Conservation (phyloP, 2,329 filamentous ascomycete genomes). For the Scopulariopsis brevicaulis region DNA sequence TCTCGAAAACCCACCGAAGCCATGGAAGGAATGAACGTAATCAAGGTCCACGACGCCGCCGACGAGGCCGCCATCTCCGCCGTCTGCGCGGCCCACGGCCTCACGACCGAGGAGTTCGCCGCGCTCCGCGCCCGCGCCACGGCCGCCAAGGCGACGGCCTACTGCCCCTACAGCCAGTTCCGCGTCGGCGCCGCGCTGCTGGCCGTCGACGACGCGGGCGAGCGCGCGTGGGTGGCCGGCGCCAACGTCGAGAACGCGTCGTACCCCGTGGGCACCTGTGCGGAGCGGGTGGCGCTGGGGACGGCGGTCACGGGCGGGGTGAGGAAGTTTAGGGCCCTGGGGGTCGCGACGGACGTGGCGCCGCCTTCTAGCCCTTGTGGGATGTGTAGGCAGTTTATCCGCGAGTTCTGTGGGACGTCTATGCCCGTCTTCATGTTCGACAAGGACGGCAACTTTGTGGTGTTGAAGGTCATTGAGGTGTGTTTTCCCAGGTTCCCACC, state of each 20-base stretch:
- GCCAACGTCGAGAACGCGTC: slow-evolving; percentile 90
- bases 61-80: slow-evolving; percentile 16
- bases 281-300: slow-evolving; percentile 80
- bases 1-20: background rate
- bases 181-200: slow-evolving; percentile 79
- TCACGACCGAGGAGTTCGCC: slow-evolving; percentile 54
- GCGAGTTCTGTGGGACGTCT: slow-evolving; percentile 59
- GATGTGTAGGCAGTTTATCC: slow-evolving; percentile 90
- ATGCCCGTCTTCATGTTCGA: slow-evolving; percentile 90
- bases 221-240: slow-evolving; percentile 47
- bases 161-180: slow-evolving; percentile 91
- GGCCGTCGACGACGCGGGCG: slow-evolving; percentile 17
- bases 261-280: slow-evolving; percentile 92
- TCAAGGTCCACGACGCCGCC: slow-evolving; percentile 10
- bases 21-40: background rate
- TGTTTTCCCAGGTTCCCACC: background rate
- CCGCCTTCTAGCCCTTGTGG: slow-evolving; percentile 72
- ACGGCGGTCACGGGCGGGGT: slow-evolving; percentile 59
- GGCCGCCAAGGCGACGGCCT: slow-evolving; percentile 66
- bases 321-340: slow-evolving; percentile 61
- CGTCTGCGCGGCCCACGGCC: slow-evolving; percentile 21
- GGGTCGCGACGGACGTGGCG: slow-evolving; percentile 69
- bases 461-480: slow-evolving; percentile 58
- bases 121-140: slow-evolving; percentile 50
- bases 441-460: slow-evolving; percentile 60